Base-by-base conservation (phyloP, 768 basidiomycete genomes). In the Daedaleopsis sinensis region DNA sequence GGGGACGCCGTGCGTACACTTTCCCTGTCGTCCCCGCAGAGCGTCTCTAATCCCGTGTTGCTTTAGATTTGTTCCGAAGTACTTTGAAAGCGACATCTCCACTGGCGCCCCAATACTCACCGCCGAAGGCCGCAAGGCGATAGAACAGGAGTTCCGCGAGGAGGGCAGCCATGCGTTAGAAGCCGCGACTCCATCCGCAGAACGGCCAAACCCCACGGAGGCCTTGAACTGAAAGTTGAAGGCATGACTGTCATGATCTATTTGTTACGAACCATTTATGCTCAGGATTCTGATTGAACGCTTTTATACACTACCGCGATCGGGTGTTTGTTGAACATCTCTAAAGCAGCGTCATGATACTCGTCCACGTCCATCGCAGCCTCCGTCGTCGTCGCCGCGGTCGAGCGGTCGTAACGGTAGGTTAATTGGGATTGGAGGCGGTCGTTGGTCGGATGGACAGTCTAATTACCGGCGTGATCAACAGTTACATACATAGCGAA, bases 41-140 rank as follows among this genome's bases (percentile, higher is more conserved):
- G 27, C 8, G 16, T 51, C 27, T 35, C 16, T 38, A 3, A 59
- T 38, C 9, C 19, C 21, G 1, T 7, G 16, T 19, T 46, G 39
- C 24, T 52, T 38, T 42, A 90, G 93, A 65, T 93, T 93, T 72
- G 78, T 85, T 55, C 87, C 95, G 27, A 70, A 71, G 39, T 94
- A 88, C 74, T 96, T 98, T 68, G 89, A 89, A 69, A 77, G 81
- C 56, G 85, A 90, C 55, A 78, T 87, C 55, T 80, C 78, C 37
- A 79, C 81, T 12, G 96, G 96, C 13, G 80, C 83, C 58, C 85
- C 94, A 1, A 70, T 63, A 18, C 79, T 98, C 19, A 93, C 91
- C 0, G 79, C 76, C 0, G 89, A 82, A 46, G 96, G 96, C 6
- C 72, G 76, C 57, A 78, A 81, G 66, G 92, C 90, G 1, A 76